Percentiles rank a stretch among this genome's conserved stretches.
Conservation (phyloP, 306 rosid genomes). For the Lagenaria siceraria region DNA sequence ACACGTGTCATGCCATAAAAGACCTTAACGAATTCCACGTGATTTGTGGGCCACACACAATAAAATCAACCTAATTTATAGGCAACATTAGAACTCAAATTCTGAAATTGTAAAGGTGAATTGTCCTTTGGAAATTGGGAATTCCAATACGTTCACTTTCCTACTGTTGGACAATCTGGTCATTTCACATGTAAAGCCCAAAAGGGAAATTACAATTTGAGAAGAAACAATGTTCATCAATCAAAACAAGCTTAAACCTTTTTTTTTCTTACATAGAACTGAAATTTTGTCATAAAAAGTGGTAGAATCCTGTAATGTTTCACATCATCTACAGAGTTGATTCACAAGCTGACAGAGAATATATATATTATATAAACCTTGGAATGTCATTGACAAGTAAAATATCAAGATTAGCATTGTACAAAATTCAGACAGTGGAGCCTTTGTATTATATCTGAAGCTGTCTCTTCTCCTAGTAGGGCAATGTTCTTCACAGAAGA, state of each 20-base stretch:
- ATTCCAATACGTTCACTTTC: not conserved
- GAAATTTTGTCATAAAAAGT: too few species aligned
- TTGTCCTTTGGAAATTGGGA: not conserved
- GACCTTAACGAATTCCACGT: constrained; percentile 12
- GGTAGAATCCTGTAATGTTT: not conserved
- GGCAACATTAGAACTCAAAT: constrained; percentile 13
- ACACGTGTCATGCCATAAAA: constrained; percentile 9
- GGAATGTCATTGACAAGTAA: not conserved
- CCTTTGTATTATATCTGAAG: not conserved
- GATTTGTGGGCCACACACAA: constrained; percentile 6
- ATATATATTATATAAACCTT: not conserved
- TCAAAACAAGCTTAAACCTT: not conserved
- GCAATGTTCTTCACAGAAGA: not conserved
- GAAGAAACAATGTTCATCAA: not conserved
- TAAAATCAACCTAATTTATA: constrained; percentile 23
- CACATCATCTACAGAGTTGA: not conserved
- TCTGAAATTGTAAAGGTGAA: not conserved
- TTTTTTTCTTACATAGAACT: too few species aligned
- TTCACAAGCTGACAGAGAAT: too few species aligned
- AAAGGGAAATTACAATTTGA: not conserved
- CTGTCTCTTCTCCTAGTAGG: not conserved
- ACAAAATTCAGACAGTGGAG: constrained; percentile 1
- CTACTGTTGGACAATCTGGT: not conserved
- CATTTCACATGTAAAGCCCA: not conserved
- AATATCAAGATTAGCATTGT: not conserved